Evolutionary conservation across 1,284 basidiomycete species (phyloP).

Genomic region (Violaceomyces palustris): DNA sequence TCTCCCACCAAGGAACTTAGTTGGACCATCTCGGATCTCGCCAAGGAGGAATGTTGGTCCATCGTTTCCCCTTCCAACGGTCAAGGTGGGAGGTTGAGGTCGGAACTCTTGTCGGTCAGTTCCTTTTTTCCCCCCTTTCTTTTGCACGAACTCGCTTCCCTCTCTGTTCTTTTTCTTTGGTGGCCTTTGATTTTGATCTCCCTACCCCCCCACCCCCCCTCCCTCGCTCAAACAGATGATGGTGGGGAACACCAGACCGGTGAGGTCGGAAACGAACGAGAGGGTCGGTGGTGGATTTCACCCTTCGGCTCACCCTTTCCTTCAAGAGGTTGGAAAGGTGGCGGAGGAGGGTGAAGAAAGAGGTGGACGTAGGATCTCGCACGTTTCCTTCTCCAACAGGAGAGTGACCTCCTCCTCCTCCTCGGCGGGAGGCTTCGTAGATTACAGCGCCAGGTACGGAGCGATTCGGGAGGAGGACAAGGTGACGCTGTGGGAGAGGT

Average conservation of each 20-base stretch:
- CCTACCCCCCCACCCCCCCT: neutral
- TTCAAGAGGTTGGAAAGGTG: slow-evolving; percentile 1
- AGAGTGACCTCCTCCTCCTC: slow-evolving; percentile 6
- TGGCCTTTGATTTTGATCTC: neutral
- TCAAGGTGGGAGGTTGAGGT: slow-evolving; percentile 26
- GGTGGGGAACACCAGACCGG: neutral
- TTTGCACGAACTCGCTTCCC: slow-evolving; percentile 5
- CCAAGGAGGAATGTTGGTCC: slow-evolving; percentile 39
- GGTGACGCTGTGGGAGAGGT: slow-evolving; percentile 42
- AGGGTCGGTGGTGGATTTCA: neutral
- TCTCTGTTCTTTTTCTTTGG: slow-evolving; percentile 1
- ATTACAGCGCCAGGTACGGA: slow-evolving; percentile 46
- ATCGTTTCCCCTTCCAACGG: slow-evolving; percentile 38
- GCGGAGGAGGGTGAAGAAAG: neutral
- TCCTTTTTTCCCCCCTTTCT: too few species aligned
- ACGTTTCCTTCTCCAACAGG: slow-evolving; percentile 38
- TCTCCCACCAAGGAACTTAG: too few species aligned
- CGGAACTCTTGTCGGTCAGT: slow-evolving; percentile 24
- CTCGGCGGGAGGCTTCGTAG: slow-evolving; percentile 27
- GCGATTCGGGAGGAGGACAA: slow-evolving; percentile 44
- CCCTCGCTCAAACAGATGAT: slow-evolving; percentile 2
- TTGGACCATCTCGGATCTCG: slow-evolving; percentile 34
- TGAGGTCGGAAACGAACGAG: neutral
- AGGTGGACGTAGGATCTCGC: slow-evolving; percentile 13
- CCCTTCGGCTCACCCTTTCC: slow-evolving; percentile 22